Base-by-base conservation (phyloP, 2,329 filamentous ascomycete species). In the Dothideomycetes sp. region DNA sequence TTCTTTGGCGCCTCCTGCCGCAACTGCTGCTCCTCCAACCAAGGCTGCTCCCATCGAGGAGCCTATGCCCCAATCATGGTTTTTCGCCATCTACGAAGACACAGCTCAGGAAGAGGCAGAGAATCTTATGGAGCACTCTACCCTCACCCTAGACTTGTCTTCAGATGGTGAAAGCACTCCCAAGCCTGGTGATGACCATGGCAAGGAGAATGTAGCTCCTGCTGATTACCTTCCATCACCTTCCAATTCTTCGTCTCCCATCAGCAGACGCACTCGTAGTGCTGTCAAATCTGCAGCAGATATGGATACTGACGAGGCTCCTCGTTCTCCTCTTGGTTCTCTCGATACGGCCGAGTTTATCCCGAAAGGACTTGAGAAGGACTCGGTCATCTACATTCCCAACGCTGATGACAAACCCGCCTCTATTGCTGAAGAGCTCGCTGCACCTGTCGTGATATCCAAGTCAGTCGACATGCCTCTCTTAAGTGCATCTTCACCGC, bases 161-260 rank as follows among this genome's bases (percentile, higher is more conserved):
- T 88, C 85, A 16, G 88, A 94, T 53, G 88, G 94, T 58, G 83
- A 88, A 61, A 74, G 74, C 55, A 63, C 56, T 59, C 68, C 50
- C 69, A 69, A 64, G 43, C 55, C 59, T 22, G 74, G 84, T 49
- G 73, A 75, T 32, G 62, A 66, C 43, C 71, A 77, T 22, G 84
- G 86, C 54, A 98, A 98, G 69, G 89, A 98, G 67, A 98, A 98
- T 56, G 78, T 94, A 13, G 84, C 89, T 4, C 89, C 89, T 5
- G 61, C 63, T 2, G 66, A 63, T 38, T 69, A 59, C 40, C 54
- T 57, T 44, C 51, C 51, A 5, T 49, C 51, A 19, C 35, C 31
- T 5, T 10, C 19, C 13, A 4, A 23, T 33, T 34, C 30, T 23
- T 34, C 30, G 16, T 16, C 19, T 5, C 27, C 16, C 19, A 8